phyloP scores from a whole-genome alignment of 371 early-diverging fungal genomes.

The Rhizopus arrhizus region DNA sequence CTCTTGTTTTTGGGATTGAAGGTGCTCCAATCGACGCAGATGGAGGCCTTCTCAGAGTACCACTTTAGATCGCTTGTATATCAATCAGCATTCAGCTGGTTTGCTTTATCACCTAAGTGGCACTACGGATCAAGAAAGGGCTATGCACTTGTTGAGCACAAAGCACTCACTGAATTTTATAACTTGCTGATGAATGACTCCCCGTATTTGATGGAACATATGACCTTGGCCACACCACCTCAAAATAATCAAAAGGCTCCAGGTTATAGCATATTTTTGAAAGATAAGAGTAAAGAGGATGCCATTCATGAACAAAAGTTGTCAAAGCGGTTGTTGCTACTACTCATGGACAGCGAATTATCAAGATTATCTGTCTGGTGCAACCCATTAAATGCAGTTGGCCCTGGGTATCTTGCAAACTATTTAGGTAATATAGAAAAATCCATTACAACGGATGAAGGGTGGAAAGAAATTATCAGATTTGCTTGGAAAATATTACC shows the following conservation, averaged over 20 bases:
- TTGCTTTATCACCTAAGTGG: constrained; percentile 69
- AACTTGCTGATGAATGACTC: constrained; percentile 67
- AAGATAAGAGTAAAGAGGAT: constrained; percentile 37
- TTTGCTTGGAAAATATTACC: constrained; percentile 86
- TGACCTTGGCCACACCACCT: constrained; percentile 45
- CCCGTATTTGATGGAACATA: constrained; percentile 53
- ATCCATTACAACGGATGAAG: constrained; percentile 32
- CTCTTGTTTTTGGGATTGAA: constrained; percentile 78
- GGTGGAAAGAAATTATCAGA: constrained; percentile 74
- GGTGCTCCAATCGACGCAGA: constrained; percentile 68
- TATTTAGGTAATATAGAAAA: constrained; percentile 38
- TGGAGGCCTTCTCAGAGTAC: constrained; percentile 70
- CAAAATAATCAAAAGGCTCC: constrained; percentile 42
- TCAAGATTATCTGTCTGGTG: constrained; percentile 76
- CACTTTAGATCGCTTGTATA: constrained; percentile 66
- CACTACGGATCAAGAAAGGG: constrained; percentile 72
- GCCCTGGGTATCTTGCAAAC: constrained; percentile 36
- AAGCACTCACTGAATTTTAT: constrained; percentile 71
- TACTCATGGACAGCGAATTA: constrained; percentile 84
- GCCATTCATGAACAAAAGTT: constrained; percentile 24
- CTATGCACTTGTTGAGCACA: constrained; percentile 64
- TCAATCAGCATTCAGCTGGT: constrained; percentile 75
- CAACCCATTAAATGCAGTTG: constrained; percentile 58
- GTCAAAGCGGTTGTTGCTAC: constrained; percentile 54
- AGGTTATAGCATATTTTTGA: constrained; percentile 51